These are phyloP conservation scores for Penicillium vulpinum DNA, from an alignment of 2,329 filamentous ascomycete species.

Conservation along the genomic window DNA sequence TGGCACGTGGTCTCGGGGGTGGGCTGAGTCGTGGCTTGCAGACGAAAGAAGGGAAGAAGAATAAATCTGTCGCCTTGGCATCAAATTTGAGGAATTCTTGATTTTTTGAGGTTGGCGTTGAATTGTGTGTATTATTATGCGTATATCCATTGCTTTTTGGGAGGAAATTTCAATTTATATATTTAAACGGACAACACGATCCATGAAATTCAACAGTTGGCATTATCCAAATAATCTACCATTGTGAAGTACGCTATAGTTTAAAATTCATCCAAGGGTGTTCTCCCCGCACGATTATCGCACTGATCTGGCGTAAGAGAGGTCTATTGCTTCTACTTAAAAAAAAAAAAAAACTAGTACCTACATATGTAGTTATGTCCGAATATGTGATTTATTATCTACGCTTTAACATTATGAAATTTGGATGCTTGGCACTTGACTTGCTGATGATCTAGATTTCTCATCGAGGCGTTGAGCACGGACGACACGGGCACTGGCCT, in stretches of 20 bases:
- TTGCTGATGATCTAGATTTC: background rate
- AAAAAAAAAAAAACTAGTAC: no score
- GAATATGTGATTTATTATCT: background rate
- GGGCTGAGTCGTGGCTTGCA: conserved; percentile 44
- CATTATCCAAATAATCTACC: background rate
- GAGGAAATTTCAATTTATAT: background rate
- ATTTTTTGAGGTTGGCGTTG: conserved; percentile 2
- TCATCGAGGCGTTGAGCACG: conserved; percentile 1
- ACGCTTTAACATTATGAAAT: background rate
- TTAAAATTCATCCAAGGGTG: background rate
- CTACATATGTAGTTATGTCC: background rate
- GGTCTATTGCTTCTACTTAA: background rate
- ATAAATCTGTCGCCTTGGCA: conserved; percentile 16
- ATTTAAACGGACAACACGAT: background rate
- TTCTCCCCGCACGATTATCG: background rate
- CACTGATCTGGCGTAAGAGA: no score
- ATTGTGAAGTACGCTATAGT: background rate
- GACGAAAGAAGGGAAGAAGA: conserved; percentile 33
- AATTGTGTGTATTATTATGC: background rate
- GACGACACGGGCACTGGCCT: conserved; percentile 1
- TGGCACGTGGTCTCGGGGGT: conserved; percentile 45
- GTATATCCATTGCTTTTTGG: conserved; percentile 14
- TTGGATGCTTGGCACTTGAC: background rate
- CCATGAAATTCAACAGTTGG: background rate
- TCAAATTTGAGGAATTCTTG: conserved; percentile 9